These are phyloP conservation scores for Teunomyces barrocoloradensis DNA, from an alignment of 805 yeast species.

Conservation along the genomic window DNA sequence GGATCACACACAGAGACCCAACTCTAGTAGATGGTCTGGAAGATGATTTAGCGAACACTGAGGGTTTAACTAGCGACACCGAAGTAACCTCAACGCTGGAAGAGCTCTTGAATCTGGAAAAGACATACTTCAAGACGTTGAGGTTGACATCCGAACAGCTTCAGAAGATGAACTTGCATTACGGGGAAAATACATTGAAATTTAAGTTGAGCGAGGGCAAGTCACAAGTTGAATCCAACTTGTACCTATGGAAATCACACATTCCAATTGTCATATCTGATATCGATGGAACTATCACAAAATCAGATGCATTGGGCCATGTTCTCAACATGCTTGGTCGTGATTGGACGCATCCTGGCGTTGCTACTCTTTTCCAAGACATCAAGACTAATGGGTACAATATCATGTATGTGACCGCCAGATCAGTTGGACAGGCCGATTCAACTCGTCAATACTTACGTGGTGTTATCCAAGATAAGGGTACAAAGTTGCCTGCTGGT, in stretches of 20 bases:
- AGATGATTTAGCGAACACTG: slow-evolving; percentile 6
- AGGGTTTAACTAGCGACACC: slow-evolving; percentile 9
- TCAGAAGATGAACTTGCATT: slow-evolving; percentile 63
- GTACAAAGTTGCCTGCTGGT: slow-evolving; percentile 72
- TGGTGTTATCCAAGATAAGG: slow-evolving; percentile 73
- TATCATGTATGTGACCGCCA: slow-evolving; percentile 87
- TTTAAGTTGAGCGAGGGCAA: slow-evolving; percentile 83
- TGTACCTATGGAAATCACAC: slow-evolving; percentile 79
- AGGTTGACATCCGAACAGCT: slow-evolving; percentile 90
- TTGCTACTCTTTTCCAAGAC: slow-evolving; percentile 87
- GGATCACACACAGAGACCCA: slow-evolving; percentile 40
- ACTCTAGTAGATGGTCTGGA: slow-evolving; percentile 4
- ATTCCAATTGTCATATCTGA: slow-evolving; percentile 94
- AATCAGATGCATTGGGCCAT: slow-evolving; percentile 96
- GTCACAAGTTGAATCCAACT: slow-evolving; percentile 67
- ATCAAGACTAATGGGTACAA: slow-evolving; percentile 86
- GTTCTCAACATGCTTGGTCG: slow-evolving; percentile 89
- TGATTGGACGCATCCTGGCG: slow-evolving; percentile 98
- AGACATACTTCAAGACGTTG: slow-evolving; percentile 75
- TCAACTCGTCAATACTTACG: slow-evolving; percentile 79
- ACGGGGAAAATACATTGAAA: slow-evolving; percentile 75
- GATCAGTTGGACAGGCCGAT: slow-evolving; percentile 95
- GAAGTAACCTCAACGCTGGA: slow-evolving; percentile 4
- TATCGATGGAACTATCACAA: slow-evolving; percentile 97
- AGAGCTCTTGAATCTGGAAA: slow-evolving; percentile 12